phyloP scores from a whole-genome alignment of 768 basidiomycete genomes.

The Flagelloscypha sp. region DNA sequence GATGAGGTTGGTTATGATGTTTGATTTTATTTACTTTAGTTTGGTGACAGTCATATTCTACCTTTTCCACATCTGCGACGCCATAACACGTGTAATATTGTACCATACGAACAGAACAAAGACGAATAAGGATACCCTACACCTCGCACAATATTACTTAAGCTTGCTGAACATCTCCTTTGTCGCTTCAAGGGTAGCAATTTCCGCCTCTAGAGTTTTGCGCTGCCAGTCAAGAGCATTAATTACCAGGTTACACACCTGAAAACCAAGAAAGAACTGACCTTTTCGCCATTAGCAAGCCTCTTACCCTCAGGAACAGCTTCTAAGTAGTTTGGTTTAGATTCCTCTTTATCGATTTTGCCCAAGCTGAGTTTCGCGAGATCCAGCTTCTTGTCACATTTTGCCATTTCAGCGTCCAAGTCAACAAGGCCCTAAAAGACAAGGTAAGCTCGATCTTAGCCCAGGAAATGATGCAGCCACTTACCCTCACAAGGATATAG shows the following conservation, averaged over 20 bases:
- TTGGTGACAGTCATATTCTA: not conserved
- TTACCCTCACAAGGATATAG: slow-evolving; percentile 79
- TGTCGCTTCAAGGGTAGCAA: slow-evolving; percentile 60
- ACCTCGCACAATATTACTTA: slow-evolving; percentile 29
- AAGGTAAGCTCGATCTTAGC: not conserved
- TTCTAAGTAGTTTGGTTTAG: slow-evolving; percentile 67
- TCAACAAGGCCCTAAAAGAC: slow-evolving; percentile 75
- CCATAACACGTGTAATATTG: not conserved
- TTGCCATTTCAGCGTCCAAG: slow-evolving; percentile 78
- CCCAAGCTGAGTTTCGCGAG: slow-evolving; percentile 59
- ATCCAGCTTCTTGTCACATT: slow-evolving; percentile 85
- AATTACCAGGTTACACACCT: slow-evolving; percentile 2
- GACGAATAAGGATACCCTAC: not conserved
- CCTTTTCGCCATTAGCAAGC: slow-evolving; percentile 73
- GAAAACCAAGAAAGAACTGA: slow-evolving; percentile 24
- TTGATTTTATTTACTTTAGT: not conserved
- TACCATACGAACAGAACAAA: not conserved
- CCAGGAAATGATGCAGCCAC: slow-evolving; percentile 14
- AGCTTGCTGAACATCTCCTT: slow-evolving; percentile 70
- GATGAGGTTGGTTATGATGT: not conserved
- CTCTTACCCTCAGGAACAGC: slow-evolving; percentile 78
- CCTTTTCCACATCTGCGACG: not conserved
- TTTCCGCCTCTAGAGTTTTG: slow-evolving; percentile 72
- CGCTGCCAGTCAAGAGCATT: slow-evolving; percentile 35
- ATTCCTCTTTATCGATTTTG: slow-evolving; percentile 68